Conservation (phyloP, 2,329 filamentous ascomycete genomes). For the Pseudogymnoascus sp. region DNA sequence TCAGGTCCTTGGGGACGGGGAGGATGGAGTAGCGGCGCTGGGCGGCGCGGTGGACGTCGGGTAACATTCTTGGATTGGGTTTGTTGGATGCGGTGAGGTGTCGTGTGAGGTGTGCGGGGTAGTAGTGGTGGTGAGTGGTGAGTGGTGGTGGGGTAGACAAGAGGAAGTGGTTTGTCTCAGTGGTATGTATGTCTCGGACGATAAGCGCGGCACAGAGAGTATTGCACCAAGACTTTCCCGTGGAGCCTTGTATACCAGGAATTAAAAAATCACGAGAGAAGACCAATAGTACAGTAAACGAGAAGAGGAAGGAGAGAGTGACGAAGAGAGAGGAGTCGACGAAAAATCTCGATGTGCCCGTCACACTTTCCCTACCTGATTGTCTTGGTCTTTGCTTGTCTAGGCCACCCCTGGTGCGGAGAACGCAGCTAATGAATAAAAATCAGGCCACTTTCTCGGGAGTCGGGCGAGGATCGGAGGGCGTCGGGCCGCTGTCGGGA, state of each 20-base stretch:
- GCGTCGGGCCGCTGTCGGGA: not conserved
- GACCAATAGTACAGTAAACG: not conserved
- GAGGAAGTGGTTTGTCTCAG: not conserved
- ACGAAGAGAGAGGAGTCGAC: not conserved
- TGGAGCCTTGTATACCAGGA: not conserved
- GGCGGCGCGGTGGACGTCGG: not conserved
- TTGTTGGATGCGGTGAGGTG: not conserved
- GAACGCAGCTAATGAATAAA: not conserved
- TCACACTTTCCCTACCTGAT: not conserved
- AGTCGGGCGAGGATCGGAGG: not conserved
- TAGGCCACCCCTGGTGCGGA: not conserved
- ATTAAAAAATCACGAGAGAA: not conserved
- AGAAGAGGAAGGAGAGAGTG: not conserved
- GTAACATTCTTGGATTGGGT: not conserved
- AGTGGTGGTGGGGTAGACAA: not conserved
- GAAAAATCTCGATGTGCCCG: not conserved
- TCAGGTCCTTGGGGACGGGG: constrained; percentile 13
- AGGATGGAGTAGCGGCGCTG: constrained; percentile 9
- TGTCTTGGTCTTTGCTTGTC: not conserved
- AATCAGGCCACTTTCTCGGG: constrained; percentile 7
- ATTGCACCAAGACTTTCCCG: not conserved
- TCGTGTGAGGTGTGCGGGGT: not conserved
- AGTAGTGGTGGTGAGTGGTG: not conserved
- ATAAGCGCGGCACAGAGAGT: not conserved
- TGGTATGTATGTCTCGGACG: not conserved